Base-by-base conservation (phyloP, 2,329 filamentous ascomycete species). In the Rugonectria rugulosa region DNA sequence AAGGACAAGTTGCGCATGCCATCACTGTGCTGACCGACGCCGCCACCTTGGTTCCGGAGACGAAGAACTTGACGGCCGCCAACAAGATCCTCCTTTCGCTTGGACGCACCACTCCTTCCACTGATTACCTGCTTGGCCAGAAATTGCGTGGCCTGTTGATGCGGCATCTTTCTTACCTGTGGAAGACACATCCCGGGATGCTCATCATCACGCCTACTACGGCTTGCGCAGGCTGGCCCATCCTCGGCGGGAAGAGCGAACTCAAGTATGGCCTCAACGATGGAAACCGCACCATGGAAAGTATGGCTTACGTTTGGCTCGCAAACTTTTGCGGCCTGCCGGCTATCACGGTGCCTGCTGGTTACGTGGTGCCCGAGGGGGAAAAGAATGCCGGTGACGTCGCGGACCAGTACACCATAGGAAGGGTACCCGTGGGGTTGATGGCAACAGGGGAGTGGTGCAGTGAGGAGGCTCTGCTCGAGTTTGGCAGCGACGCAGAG, bases 181-280 rank as follows among this genome's bases (percentile, higher is more conserved):
- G 86, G 79, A 70, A 79, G 52, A 69, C 77, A 42, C 75, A 92
- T 59, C 88, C 88, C 0, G 88, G 87, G 5, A 81, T 93, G 68
- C 70, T 92, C 17, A 87, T 93, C 47, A 74, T 91, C 5, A 88
- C 88, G 0, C 90, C 90, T 0, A 90, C 88, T 0, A 88, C 85
- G 1, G 70, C 70, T 14, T 80, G 77, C 42, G 75, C 77, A 0
- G 80, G 79, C 5, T 77, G 77, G 68, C 77, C 73, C 2, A 77
- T 82, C 36, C 68, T 68, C 0, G 61, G 71, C 0, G 62, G 66
- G 2, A 17, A 24, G 0, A 19, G 40, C 5, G 53, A 56, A 29
- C 21, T 56, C 8, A 56, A 46, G 17, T 51, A 45, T 27, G 53
- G 53, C 5, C 21, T 50, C 32, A 56, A 50, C 26, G 79, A 82